Base-by-base conservation (phyloP, 1,284 basidiomycete genomes). In the Cryptococcus hybrid region DNA sequence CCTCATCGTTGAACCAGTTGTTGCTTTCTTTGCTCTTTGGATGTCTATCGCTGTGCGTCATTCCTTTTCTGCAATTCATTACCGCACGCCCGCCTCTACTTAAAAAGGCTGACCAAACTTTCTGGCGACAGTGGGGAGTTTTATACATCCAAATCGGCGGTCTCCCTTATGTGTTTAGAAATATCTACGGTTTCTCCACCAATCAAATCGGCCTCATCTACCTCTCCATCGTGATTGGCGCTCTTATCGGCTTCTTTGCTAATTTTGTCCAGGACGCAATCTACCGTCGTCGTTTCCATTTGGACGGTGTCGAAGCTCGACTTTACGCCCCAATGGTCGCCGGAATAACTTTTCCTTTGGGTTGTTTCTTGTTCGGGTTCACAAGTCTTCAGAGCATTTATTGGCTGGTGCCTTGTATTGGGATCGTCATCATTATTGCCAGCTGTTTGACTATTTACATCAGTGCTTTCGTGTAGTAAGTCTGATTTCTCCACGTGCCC, bases 1-100 rank as follows among this genome's bases (percentile, higher is more conserved):
- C 51, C 74, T 90, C 53, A 55, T 85, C 40, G 88, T 88, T 0
- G 90, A 93, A 66, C 88, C 88, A 0, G 82, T 90, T 38, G 88
- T 92, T 1, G 78, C 83, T 7, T 84, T 84, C 62, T 87, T 91
- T 73, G 87, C 86, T 58, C 60, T 89, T 13, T 92, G 88, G 89
- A 78, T 86, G 50, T 87, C 86, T 1, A 85, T 88, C 58, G 83
- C 83, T 1, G 68, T 70, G 44, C 62, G 66, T 65, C n/a, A 5
- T 2, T 12, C 34, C n/a, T 38, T 12, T 35, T n/a, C 11, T 37
- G 15, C 24, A 30, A n/a, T 15, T 30, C 30, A 40, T 39, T 36
- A 38, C 6, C 6, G 12, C 5, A 11, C 45, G 37, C n/a, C 35
- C 43, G 9, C 39, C 4, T 30, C 30, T 4, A 30, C 30, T 30